phyloP scores from a whole-genome alignment of 192 early-diverging fungal genomes.

The Coemansia sp. region DNA sequence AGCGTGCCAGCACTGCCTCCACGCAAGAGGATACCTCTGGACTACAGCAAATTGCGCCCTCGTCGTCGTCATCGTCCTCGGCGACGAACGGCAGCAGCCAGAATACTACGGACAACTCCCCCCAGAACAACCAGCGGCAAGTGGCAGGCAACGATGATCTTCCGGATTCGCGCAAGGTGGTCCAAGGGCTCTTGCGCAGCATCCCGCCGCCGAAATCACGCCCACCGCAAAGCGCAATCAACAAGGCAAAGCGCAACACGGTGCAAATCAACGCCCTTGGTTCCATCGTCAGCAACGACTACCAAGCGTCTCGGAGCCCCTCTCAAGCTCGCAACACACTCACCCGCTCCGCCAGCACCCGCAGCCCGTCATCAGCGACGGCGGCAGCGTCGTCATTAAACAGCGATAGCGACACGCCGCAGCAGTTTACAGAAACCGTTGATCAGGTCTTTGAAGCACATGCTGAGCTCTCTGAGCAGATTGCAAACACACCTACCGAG shows the following conservation, averaged over 20 bases:
- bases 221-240: conserved; percentile 43
- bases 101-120: neutral
- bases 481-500: conserved; percentile 9
- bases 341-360: conserved; percentile 21
- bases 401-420: neutral
- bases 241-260: conserved; percentile 52
- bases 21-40: neutral
- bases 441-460: conserved; percentile 3
- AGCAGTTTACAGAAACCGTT: conserved; percentile 6
- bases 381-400: neutral
- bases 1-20: neutral
- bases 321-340: conserved; percentile 12
- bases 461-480: conserved; percentile 14
- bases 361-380: conserved; percentile 1
- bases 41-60: neutral
- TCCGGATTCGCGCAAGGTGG: conserved; percentile 50
- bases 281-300: conserved; percentile 18
- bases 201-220: conserved; percentile 46
- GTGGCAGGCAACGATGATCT: conserved; percentile 9
- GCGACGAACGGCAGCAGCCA: neutral
- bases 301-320: conserved; percentile 2
- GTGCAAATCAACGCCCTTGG: conserved; percentile 35
- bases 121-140: neutral
- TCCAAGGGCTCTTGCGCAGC: conserved; percentile 47
- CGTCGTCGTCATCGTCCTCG: neutral